Percentiles rank a stretch among this genome's conserved stretches.
Conservation (phyloP, 2,329 filamentous ascomycete species). For the Hymenoscyphus infarciens region DNA sequence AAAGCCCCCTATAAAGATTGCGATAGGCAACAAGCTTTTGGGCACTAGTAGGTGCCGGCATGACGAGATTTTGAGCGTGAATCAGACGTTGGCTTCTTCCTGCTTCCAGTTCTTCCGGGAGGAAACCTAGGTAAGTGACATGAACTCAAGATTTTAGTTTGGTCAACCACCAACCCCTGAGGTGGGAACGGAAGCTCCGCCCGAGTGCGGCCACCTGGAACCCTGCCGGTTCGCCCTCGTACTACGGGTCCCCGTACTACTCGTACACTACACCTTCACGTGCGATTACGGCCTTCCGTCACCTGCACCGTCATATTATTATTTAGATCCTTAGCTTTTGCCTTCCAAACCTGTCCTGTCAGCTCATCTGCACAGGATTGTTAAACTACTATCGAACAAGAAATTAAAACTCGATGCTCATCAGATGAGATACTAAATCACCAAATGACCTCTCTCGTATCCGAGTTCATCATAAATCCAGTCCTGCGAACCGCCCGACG, state of each 20-base stretch:
- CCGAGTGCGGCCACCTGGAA: background rate
- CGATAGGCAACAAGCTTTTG: slow-evolving; percentile 65
- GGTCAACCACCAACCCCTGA: background rate
- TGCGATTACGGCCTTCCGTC: background rate
- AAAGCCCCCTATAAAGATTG: slow-evolving; percentile 59
- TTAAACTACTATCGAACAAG: background rate
- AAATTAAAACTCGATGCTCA: background rate
- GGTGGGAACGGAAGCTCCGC: background rate
- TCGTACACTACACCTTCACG: slow-evolving; percentile 4
- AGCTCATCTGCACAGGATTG: slow-evolving; percentile 3
- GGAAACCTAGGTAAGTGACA: background rate
- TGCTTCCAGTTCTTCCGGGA: too few species aligned
- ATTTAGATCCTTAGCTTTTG: background rate
- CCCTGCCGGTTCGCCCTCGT: background rate
- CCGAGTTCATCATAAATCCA: slow-evolving; percentile 63
- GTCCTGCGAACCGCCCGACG: slow-evolving; percentile 63
- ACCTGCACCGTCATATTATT: slow-evolving; percentile 10
- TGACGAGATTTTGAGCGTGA: slow-evolving; percentile 9
- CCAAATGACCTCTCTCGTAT: slow-evolving; percentile 60
- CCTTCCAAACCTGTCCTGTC: slow-evolving; percentile 1
- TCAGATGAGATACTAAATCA: slow-evolving; percentile 22
- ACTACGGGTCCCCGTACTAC: too few species aligned
- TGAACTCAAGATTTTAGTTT: background rate
- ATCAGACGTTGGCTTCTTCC: background rate
- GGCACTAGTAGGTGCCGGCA: slow-evolving; percentile 18